Base-by-base conservation (phyloP, 371 early-diverging fungal genomes). In the Haplosporangium sp. region DNA sequence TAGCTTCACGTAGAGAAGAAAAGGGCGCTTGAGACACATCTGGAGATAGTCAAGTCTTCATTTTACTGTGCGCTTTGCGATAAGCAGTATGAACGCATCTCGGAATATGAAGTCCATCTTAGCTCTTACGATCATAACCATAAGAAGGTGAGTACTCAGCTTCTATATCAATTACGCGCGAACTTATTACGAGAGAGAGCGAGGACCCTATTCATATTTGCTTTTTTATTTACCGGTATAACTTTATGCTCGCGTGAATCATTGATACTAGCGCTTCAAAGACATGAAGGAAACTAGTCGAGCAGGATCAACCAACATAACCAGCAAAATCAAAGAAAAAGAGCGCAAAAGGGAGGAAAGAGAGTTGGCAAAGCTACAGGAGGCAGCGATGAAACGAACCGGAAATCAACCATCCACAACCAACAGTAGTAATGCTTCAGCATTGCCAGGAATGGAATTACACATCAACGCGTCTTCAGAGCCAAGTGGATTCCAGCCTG, bases 81-180 rank as follows among this genome's bases (percentile, higher is more conserved):
- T 71, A 94, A 94, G 73, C 94, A 93, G 65, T 94, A 94, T 67
- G 85, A 80, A 40, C 89, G 89, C 51, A 87, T 92, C 16, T 83
- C 88, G 14, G 93, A 93, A 61, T 94, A 89, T 71, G 94, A 94
- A 43, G 86, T 86, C 14, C 94, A 94, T 73, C 71, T 94, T 16
- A 90, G 90, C 41, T 90, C 90, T 41, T 94, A 94, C 60, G 94
- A 94, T 68, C 94, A 94, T 75, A 86, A 92, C 70, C 94, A 94
- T 74, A 83, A 86, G 60, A 91, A 90, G 86, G 89, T 87, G 75
- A 29, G 45, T 6, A n/a, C 21, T 52, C 23, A 52, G 16, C 14
- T 37, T 29, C 29, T 4, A 29, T 29, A 29, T 29, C 29, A 29
- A 29, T 29, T 29, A 29, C 29, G 29, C 29, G 29, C 29, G 29